phyloP scores from a whole-genome alignment of 129 eudicot species.

The Artemisia annua region DNA sequence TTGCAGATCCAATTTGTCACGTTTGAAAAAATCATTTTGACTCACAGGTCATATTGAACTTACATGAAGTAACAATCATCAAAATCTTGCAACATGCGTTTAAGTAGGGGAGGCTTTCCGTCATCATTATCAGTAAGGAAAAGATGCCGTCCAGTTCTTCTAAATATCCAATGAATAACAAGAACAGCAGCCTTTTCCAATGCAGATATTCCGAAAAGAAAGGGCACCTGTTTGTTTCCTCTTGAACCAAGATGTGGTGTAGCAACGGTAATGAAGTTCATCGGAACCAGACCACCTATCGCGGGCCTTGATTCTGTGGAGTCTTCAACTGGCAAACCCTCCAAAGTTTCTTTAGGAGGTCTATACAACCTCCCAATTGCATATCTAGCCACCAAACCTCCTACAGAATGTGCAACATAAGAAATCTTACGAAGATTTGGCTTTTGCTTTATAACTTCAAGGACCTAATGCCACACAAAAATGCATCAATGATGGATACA shows the following conservation, averaged over 20 bases:
- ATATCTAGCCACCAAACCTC: conserved; percentile 97
- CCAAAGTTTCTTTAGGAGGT: conserved; percentile 42
- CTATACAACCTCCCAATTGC: conserved; percentile 80
- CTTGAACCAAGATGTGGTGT: conserved; percentile 99
- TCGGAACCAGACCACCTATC: conserved; percentile 76
- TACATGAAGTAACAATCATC: conserved; percentile 64
- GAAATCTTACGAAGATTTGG: conserved; percentile 74
- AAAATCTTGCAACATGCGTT: conserved; percentile 75
- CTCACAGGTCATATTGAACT: conserved; percentile 12
- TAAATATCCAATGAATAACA: conserved; percentile 81
- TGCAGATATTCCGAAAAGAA: conserved; percentile 84
- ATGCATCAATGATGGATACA: conserved; percentile 2
- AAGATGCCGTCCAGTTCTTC: conserved; percentile 90
- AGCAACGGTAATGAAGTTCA: conserved; percentile 89
- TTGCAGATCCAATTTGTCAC: background rate
- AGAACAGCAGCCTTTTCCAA: conserved; percentile 67
- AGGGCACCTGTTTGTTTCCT: conserved; percentile 97
- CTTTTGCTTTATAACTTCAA: conserved; percentile 62
- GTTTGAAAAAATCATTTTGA: background rate
- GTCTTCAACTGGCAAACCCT: conserved; percentile 36
- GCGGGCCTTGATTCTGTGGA: conserved; percentile 50
- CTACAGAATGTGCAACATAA: conserved; percentile 91
- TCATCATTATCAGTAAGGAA: conserved; percentile 76
- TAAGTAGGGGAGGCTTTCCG: conserved; percentile 85
- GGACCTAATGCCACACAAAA: conserved; percentile 47